These are phyloP conservation scores for Cyberlindnera mrakii DNA, from an alignment of 805 yeast genomes.

Conservation along the genomic window DNA sequence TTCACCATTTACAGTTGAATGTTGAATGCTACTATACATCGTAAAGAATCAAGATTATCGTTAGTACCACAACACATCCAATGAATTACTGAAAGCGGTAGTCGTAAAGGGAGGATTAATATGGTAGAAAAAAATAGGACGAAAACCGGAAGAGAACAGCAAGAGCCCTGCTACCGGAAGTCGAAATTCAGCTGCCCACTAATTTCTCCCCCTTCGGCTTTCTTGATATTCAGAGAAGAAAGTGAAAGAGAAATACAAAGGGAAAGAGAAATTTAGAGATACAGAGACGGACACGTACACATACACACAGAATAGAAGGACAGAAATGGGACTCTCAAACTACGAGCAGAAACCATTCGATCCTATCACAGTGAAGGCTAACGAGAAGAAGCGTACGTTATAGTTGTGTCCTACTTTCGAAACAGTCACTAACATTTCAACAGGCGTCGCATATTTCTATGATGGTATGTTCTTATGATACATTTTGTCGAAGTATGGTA, in stretches of 20 bases:
- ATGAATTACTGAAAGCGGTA: too few species aligned
- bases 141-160: background rate
- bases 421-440: constrained; percentile 9
- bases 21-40: too few species aligned
- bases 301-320: background rate
- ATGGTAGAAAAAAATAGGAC: too few species aligned
- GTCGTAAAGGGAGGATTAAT: too few species aligned
- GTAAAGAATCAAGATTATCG: too few species aligned
- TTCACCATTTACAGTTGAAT: too few species aligned
- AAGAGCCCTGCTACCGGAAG: background rate
- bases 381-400: constrained; percentile 42
- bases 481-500: too few species aligned
- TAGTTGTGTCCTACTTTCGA: background rate
- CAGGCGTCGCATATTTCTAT: constrained; percentile 66
- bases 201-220: too few species aligned
- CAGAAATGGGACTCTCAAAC: constrained; percentile 18
- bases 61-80: too few species aligned
- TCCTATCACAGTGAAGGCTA: constrained; percentile 49
- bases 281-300: too few species aligned
- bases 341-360: constrained; percentile 51
- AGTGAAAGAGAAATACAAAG: background rate
- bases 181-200: too few species aligned
- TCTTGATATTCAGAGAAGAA: background rate
- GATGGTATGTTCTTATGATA: constrained; percentile 33
- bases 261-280: background rate